Evolutionary conservation across 345 rosid species (phyloP), one percentile per base, ranked within the genome.

Genomic region (thale cress (Arabidopsis thaliana)): DNA sequence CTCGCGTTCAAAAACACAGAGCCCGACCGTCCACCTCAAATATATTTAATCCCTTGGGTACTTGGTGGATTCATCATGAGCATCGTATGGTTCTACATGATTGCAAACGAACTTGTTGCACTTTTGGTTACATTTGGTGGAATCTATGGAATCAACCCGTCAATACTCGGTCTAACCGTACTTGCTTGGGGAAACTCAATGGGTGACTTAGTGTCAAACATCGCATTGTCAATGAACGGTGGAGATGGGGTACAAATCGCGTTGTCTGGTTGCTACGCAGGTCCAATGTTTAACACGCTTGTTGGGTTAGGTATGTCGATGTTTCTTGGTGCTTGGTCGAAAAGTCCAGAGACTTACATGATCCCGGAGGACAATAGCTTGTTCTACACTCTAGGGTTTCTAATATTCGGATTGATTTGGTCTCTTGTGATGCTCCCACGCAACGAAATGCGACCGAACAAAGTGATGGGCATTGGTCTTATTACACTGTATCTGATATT

Each of bases 141-240:
- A 2, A 83, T 91, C 45, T 83, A 88, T 3, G 85, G 87, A 64
- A 86, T 91, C 67, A 87, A 84, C 72, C 97, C 98, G 37, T 87
- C 98, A 12, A 85, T 94, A 67, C 95, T 94, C 10, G 97, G 92
- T 37, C 56, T 91, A 79, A 94, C 97, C 0, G 93, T 94, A 37
- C 81, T 94, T 36, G 97, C 98, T 2, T 94, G 98, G 98, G 98
- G 96, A 12, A 94, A 94, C 74, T 91, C 98, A 24, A 91, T 91
- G 95, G 98, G 98, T 11, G 98, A 94, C 76, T 60, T 94, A 73
- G 90, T 88, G 34, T 94, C 97, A 0, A 94, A 91, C 73, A 81
- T 91, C 23, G 94, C 93, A 8, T 60, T 91, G 34, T 86, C 97
- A 0, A 83, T 84, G 91, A 86, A 88, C 60, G 95, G 96, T 24